Percentiles rank a stretch among this genome's conserved stretches.
These are phyloP conservation scores for Trametes coccinea DNA, from an alignment of 768 basidiomycete genomes.

Conservation along the genomic window DNA sequence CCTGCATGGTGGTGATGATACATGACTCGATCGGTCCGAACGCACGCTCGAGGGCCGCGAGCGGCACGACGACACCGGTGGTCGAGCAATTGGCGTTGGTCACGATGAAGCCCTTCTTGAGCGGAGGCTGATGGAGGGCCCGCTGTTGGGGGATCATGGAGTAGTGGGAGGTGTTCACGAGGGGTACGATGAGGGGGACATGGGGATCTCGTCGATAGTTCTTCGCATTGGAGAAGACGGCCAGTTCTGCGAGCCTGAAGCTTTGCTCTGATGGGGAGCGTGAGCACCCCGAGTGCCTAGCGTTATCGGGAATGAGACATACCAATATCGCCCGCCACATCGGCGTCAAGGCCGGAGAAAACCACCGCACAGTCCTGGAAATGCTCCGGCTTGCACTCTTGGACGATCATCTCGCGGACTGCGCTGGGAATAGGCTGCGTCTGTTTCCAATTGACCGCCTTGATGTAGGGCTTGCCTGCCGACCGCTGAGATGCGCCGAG, in stretches of 20 bases:
- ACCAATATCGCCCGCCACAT: slow-evolving; percentile 96
- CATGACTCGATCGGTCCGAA: slow-evolving; percentile 95
- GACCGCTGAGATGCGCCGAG: slow-evolving; percentile 90
- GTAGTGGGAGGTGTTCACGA: slow-evolving; percentile 88
- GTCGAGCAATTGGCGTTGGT: slow-evolving; percentile 99
- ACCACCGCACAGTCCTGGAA: slow-evolving; percentile 83
- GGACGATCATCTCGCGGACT: slow-evolving; percentile 66
- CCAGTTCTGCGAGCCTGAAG: slow-evolving; percentile 83
- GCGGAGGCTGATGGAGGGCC: slow-evolving; percentile 60
- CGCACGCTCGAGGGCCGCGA: slow-evolving; percentile 82
- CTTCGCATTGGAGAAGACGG: slow-evolving; percentile 97
- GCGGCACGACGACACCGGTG: slow-evolving; percentile 89
- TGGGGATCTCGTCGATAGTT: slow-evolving; percentile 90
- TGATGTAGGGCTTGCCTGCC: slow-evolving; percentile 76
- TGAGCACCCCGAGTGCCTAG: slow-evolving; percentile 5
- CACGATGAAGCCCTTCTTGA: slow-evolving; percentile 89
- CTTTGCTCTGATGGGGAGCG: slow-evolving; percentile 62
- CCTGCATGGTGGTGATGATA: slow-evolving; percentile 95
- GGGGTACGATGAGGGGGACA: slow-evolving; percentile 94
- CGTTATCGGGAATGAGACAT: slow-evolving; percentile 27
- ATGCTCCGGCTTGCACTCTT: slow-evolving; percentile 73
- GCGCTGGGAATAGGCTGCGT: slow-evolving; percentile 64
- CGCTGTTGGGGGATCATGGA: slow-evolving; percentile 84
- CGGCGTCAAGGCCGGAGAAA: slow-evolving; percentile 95
- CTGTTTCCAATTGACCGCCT: slow-evolving; percentile 89